phyloP scores from a whole-genome alignment of 2,329 filamentous ascomycete species.

The Monilinia fructigena region DNA sequence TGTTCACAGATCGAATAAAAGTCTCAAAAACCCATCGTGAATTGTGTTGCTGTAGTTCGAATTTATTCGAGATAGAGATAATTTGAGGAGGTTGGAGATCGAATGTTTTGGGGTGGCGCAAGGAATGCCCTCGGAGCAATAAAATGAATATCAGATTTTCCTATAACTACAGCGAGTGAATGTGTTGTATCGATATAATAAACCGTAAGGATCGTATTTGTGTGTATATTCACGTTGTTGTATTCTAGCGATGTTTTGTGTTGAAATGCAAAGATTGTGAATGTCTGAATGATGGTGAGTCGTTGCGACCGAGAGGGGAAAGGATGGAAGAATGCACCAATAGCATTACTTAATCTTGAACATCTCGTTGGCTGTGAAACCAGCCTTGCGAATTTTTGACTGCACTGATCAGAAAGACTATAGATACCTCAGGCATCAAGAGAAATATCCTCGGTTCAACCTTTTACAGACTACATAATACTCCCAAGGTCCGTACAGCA shows the following conservation, averaged over 20 bases:
- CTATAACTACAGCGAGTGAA: slow-evolving; percentile 30
- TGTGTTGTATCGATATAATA: slow-evolving; percentile 26
- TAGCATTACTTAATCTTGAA: slow-evolving; percentile 4
- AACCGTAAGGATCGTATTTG: slow-evolving; percentile 16
- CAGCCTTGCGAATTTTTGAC: slow-evolving; percentile 1
- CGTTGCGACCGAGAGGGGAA: slow-evolving; percentile 13
- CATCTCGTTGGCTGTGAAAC: slow-evolving; percentile 24
- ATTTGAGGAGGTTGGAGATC: slow-evolving; percentile 28
- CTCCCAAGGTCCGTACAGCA: no score
- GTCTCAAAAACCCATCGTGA: slow-evolving; percentile 79
- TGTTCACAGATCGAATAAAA: slow-evolving; percentile 84
- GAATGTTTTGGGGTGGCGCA: slow-evolving; percentile 11
- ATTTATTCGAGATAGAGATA: slow-evolving; percentile 21
- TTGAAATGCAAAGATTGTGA: slow-evolving; percentile 21
- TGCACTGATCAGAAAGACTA: background rate
- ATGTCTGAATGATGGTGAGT: slow-evolving; percentile 21
- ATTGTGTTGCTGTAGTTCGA: slow-evolving; percentile 18
- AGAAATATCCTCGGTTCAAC: no score
- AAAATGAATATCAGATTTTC: slow-evolving; percentile 8
- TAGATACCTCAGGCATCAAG: background rate
- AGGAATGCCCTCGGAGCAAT: slow-evolving; percentile 22
- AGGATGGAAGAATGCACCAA: slow-evolving; percentile 17
- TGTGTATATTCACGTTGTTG: slow-evolving; percentile 25
- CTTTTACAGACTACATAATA: no score
- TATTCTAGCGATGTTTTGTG: slow-evolving; percentile 19